Base-by-base conservation (phyloP, 495 filamentous ascomycete genomes). In the Pseudevernia furfuracea region DNA sequence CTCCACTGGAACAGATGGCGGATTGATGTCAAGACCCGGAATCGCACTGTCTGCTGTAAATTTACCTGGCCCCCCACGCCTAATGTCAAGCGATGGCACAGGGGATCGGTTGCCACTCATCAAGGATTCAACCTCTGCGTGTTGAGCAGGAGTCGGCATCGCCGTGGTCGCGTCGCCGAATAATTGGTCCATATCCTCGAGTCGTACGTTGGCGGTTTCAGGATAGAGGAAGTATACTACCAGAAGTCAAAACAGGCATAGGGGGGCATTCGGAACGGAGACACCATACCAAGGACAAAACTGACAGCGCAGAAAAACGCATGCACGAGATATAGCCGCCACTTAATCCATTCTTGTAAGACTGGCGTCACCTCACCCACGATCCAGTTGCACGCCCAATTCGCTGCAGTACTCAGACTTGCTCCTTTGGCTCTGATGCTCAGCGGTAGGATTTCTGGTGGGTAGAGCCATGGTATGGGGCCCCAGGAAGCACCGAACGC, bases 401-500 rank as follows among this genome's bases (percentile, higher is more conserved):
- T 98, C 12, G 92, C 83, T 25, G 94, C 94, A 2, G 94, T 98
- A 64, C 94, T 97, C 69, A 98, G 78, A 78, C 92, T 96, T 58
- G 94, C 95, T 65, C 94, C 94, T 78, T 98, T 98, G 25, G 94
- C 96, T 62, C 94, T 86, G 71, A 98, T 97, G 76, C 95, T 97
- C 66, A 98, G 80, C 2, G 94, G 94, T 59, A 98, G 78, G 71
- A 98, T 98, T 80, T 98, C 94, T 11, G 94, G 94, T 5, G 95
- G 94, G 72, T 98, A 98, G 15, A 97, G 82, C 94, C 94, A 98
- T 0, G 94, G 94, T 60, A 98, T 92, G 5, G 94, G 94, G 38
- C 94, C 94, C 95, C 95, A 98, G n/a, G 93, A 97, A 64, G 92
- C 94, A 37, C 94, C 94, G 71, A 98, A 98, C 23, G 95, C 89